These are phyloP conservation scores for Penicillium corylophilum DNA, from an alignment of 2,329 filamentous ascomycete genomes.

Conservation along the genomic window DNA sequence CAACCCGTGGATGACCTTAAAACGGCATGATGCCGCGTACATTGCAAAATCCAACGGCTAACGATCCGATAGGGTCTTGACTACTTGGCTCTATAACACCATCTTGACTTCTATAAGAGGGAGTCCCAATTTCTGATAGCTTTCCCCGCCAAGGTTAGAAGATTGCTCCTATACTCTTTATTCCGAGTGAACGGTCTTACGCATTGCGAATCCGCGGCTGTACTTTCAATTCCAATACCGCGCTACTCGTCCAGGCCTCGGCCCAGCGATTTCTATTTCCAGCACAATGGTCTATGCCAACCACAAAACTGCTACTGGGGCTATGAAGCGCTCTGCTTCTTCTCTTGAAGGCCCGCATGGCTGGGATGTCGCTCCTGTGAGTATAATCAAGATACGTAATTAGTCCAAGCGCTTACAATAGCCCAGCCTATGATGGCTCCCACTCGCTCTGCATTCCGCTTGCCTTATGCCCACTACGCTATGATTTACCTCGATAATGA, in stretches of 20 bases:
- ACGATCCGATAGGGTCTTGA: neutral
- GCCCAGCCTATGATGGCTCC: slow-evolving; percentile 29
- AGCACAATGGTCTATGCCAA: slow-evolving; percentile 31
- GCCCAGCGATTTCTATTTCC: neutral
- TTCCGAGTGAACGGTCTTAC: neutral
- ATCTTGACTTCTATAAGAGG: slow-evolving; percentile 15
- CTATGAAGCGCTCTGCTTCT: slow-evolving; percentile 33
- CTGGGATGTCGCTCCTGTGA: slow-evolving; percentile 34
- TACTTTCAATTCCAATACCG: neutral
- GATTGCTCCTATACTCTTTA: neutral
- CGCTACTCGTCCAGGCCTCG: neutral
- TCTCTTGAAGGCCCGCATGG: slow-evolving; percentile 26
- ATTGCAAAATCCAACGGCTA: neutral
- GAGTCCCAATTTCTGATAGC: neutral
- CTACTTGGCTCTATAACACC: neutral
- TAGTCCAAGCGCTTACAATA: neutral
- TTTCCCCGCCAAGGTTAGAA: neutral
- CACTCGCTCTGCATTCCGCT: slow-evolving; percentile 24
- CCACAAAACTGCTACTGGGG: slow-evolving; percentile 23
- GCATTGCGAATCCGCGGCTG: neutral
- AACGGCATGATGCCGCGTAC: neutral
- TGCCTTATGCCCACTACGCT: slow-evolving; percentile 37
- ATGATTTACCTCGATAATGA: slow-evolving; percentile 38
- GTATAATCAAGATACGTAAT: neutral
- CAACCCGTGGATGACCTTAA: slow-evolving; percentile 1